These are phyloP conservation scores for Trametes sanguinea DNA, from an alignment of 768 basidiomycete genomes.

Conservation along the genomic window DNA sequence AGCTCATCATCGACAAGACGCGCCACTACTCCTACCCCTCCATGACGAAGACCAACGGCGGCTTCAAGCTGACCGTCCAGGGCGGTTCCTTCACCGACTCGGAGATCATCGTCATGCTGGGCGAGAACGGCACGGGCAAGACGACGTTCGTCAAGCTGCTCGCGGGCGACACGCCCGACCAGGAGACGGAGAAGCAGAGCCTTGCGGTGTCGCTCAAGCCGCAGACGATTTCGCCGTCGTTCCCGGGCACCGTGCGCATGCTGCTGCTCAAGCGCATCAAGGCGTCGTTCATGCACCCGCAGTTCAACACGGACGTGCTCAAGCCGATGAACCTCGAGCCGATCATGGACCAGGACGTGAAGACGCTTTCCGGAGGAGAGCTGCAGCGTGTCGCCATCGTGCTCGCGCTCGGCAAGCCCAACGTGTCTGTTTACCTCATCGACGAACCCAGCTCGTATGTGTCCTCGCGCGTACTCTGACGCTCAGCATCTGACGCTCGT, in stretches of 20 bases:
- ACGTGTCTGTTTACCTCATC: slow-evolving; percentile 87
- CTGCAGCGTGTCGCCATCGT: slow-evolving; percentile 97
- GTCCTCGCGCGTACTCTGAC: neutral
- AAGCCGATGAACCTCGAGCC: slow-evolving; percentile 96
- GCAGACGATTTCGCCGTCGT: slow-evolving; percentile 97
- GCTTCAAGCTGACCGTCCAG: slow-evolving; percentile 94
- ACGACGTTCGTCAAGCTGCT: slow-evolving; percentile 96
- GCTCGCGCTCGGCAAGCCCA: slow-evolving; percentile 85
- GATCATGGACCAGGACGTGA: slow-evolving; percentile 97
- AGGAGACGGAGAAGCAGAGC: slow-evolving; percentile 77
- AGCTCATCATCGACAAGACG: slow-evolving; percentile 82
- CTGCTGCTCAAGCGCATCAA: slow-evolving; percentile 94
- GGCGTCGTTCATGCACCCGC: slow-evolving; percentile 96
- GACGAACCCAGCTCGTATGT: slow-evolving; percentile 87
- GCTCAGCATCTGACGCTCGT: neutral
- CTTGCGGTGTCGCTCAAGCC: slow-evolving; percentile 95
- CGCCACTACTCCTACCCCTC: slow-evolving; percentile 88
- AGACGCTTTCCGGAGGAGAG: slow-evolving; percentile 98
- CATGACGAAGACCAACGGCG: slow-evolving; percentile 96
- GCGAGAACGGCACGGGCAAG: slow-evolving; percentile 99
- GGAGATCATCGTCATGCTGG: slow-evolving; percentile 98
- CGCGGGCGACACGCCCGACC: slow-evolving; percentile 90
- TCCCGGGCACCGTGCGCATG: slow-evolving; percentile 96
- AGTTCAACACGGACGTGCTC: slow-evolving; percentile 97
- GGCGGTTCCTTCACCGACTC: slow-evolving; percentile 95